Conservation (phyloP, 2,329 filamentous ascomycete species). For the Emydomyces testavorans region DNA sequence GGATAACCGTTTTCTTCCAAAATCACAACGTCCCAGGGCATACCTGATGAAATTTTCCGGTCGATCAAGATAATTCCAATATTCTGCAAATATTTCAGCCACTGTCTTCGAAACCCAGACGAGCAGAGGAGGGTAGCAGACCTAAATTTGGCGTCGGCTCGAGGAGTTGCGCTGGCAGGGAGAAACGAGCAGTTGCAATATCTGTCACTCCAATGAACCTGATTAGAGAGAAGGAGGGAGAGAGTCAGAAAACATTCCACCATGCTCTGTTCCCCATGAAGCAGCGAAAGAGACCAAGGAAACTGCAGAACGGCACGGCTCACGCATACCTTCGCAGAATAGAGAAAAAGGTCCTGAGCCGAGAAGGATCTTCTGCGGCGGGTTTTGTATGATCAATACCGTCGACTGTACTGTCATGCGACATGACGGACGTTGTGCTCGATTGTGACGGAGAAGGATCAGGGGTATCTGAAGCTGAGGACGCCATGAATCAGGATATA, state of each 20-base stretch:
- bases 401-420: slow-evolving; percentile 8
- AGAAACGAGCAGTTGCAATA: slow-evolving; percentile 91
- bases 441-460: slow-evolving; percentile 3
- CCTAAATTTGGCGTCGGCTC: slow-evolving; percentile 89
- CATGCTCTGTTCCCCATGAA: neutral
- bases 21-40: slow-evolving; percentile 17
- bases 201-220: slow-evolving; percentile 95
- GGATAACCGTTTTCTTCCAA: too few species aligned
- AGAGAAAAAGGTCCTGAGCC: slow-evolving; percentile 75
- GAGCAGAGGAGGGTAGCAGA: slow-evolving; percentile 27
- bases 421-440: slow-evolving; percentile 5
- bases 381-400: slow-evolving; percentile 38
- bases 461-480: neutral
- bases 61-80: slow-evolving; percentile 96
- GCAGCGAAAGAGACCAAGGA: neutral
- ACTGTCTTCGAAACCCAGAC: neutral
- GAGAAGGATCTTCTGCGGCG: slow-evolving; percentile 65
- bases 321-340: slow-evolving; percentile 71
- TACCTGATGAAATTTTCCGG: slow-evolving; percentile 74
- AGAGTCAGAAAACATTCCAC: slow-evolving; percentile 12
- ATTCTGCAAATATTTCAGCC: slow-evolving; percentile 55
- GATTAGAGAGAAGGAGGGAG: too few species aligned
- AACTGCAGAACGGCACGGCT: neutral
- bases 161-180: slow-evolving; percentile 83
- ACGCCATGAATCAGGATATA: neutral